Percentiles rank a stretch among this genome's conserved stretches.
phyloP scores from a whole-genome alignment of 2,329 filamentous ascomycete genomes.

The Cladosporium sphaerospermum region DNA sequence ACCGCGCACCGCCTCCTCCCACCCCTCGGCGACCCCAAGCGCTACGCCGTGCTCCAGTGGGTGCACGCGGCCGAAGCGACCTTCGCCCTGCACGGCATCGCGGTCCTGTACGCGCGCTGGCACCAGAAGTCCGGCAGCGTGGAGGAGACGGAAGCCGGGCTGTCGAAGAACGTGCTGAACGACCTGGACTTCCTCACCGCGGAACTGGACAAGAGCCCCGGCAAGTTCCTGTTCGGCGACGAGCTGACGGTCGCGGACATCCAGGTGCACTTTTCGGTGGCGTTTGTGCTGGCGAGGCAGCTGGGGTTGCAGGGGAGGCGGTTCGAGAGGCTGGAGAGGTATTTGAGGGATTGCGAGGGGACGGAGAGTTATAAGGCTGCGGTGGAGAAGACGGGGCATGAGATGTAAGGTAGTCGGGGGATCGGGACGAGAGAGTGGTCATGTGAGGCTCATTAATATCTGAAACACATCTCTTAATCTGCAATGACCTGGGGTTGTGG shows the following conservation, averaged over 20 bases:
- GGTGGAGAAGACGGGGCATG: slow-evolving; percentile 37
- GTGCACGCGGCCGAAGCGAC: slow-evolving; percentile 44
- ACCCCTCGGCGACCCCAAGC: slow-evolving; percentile 26
- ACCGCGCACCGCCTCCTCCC: slow-evolving; percentile 33
- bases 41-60: slow-evolving; percentile 38
- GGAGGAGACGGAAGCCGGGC: slow-evolving; percentile 32
- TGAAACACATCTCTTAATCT: too few relatives aligned
- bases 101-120: slow-evolving; percentile 41
- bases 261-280: slow-evolving; percentile 40
- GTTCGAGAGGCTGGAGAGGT: slow-evolving; percentile 31
- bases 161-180: slow-evolving; percentile 39
- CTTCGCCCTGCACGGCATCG: slow-evolving; percentile 40
- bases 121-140: slow-evolving; percentile 33
- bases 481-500: too few relatives aligned
- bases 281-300: slow-evolving; percentile 35
- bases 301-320: slow-evolving; percentile 33
- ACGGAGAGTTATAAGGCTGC: slow-evolving; percentile 33
- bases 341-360: slow-evolving; percentile 33
- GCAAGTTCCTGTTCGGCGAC: slow-evolving; percentile 38
- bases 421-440: too few relatives aligned
- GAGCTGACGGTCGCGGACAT: slow-evolving; percentile 39
- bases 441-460: too few relatives aligned
- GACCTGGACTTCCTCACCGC: slow-evolving; percentile 42
- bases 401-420: slow-evolving; percentile 15
- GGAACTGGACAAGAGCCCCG: slow-evolving; percentile 34